A percentile compares a stretch with the other conserved stretches of the same genome.
These are phyloP conservation scores for Starmerella apicola DNA, from an alignment of 805 yeast species.

Conservation along the genomic window DNA sequence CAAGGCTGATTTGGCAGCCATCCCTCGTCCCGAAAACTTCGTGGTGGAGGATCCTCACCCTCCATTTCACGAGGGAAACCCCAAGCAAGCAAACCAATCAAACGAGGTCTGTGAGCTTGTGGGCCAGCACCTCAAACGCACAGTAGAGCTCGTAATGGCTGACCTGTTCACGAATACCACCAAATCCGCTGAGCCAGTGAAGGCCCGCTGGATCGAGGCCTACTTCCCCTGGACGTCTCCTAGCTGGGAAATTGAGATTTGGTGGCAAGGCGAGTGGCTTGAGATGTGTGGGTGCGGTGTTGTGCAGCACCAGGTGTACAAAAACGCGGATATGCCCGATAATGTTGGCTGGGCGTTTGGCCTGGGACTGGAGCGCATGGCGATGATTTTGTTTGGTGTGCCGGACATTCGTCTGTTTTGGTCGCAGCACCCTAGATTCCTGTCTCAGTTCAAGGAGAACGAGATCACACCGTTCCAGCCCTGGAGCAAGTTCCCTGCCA, in stretches of 20 bases:
- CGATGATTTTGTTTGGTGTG: slow-evolving; percentile 88
- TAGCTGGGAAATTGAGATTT: slow-evolving; percentile 94
- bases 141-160: slow-evolving; percentile 70
- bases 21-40: slow-evolving; percentile 41
- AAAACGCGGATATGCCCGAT: slow-evolving; percentile 50
- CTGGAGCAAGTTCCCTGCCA: slow-evolving; percentile 82
- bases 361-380: slow-evolving; percentile 84
- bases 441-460: slow-evolving; percentile 54
- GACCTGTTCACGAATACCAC: slow-evolving; percentile 63
- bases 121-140: slow-evolving; percentile 68
- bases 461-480: slow-evolving; percentile 64
- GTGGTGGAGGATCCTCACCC: slow-evolving; percentile 66
- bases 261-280: slow-evolving; percentile 98
- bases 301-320: slow-evolving; percentile 63
- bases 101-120: slow-evolving; percentile 56
- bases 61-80: slow-evolving; percentile 48
- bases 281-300: slow-evolving; percentile 96
- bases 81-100: slow-evolving; percentile 69
- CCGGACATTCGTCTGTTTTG: slow-evolving; percentile 93
- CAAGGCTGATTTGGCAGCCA: slow-evolving; percentile 44
- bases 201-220: slow-evolving; percentile 88
- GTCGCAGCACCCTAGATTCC: slow-evolving; percentile 71
- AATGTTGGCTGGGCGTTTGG: slow-evolving; percentile 97
- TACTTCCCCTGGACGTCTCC: slow-evolving; percentile 98
- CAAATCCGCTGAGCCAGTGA: slow-evolving; percentile 54